A percentile compares a stretch with the other conserved stretches of the same genome.
Conservation (phyloP, 1,284 basidiomycete species). For the Pisolithus thermaeus region DNA sequence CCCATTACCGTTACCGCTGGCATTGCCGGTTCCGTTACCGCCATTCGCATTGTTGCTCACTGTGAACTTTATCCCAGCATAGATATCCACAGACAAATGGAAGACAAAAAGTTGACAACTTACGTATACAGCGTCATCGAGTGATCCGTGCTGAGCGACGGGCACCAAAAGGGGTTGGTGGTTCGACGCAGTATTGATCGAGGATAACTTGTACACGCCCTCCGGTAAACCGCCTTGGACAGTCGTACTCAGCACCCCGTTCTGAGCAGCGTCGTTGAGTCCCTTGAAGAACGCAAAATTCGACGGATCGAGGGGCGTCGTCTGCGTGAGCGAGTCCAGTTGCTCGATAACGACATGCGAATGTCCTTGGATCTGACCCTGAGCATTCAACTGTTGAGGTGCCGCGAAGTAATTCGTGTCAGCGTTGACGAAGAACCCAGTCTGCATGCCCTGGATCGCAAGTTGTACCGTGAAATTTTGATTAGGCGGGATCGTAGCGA, state of each 20-base stretch:
- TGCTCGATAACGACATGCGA: slow-evolving; percentile 60
- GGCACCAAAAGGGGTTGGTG: slow-evolving; percentile 63
- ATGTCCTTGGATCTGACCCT: slow-evolving; percentile 54
- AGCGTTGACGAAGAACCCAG: slow-evolving; percentile 60
- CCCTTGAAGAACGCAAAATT: slow-evolving; percentile 69
- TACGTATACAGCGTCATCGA: slow-evolving; percentile 58
- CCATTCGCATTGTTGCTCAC: slow-evolving; percentile 22
- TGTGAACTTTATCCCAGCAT: slow-evolving; percentile 32
- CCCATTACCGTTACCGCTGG: background rate
- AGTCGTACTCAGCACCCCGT: slow-evolving; percentile 45
- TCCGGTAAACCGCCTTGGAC: slow-evolving; percentile 54
- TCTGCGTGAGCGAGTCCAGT: slow-evolving; percentile 43
- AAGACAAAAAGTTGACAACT: slow-evolving; percentile 15
- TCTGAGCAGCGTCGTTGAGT: slow-evolving; percentile 42
- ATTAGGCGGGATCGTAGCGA: slow-evolving; percentile 46
- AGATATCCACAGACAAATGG: slow-evolving; percentile 5
- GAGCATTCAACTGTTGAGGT: slow-evolving; percentile 53
- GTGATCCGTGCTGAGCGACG: slow-evolving; percentile 52
- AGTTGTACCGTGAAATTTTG: slow-evolving; percentile 53
- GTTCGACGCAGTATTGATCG: slow-evolving; percentile 56
- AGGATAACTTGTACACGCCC: slow-evolving; percentile 56
- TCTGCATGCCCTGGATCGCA: slow-evolving; percentile 49
- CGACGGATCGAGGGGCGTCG: slow-evolving; percentile 47
- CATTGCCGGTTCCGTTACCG: slow-evolving; percentile 1
- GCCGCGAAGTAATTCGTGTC: slow-evolving; percentile 59